A percentile compares a stretch with the other conserved stretches of the same genome.
Evolutionary conservation across 345 rosid species (phyloP).

Genomic region (Gossypium stocksii): DNA sequence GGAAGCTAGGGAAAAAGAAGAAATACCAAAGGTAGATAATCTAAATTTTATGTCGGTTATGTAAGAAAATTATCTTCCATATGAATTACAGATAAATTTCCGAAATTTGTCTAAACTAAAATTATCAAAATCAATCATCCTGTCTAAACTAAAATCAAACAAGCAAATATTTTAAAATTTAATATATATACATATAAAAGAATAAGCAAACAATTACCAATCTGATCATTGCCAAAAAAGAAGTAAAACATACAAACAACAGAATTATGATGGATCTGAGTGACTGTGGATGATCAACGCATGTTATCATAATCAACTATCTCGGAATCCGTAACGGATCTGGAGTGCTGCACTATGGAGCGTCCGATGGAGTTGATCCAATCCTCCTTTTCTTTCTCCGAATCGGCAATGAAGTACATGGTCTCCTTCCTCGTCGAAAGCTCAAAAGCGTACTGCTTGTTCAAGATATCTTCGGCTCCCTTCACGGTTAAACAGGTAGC

Average conservation of each 20-base stretch:
- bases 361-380: constrained; percentile 82
- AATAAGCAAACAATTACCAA: neutral
- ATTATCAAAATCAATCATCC: neutral
- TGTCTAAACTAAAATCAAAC: neutral
- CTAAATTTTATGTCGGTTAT: neutral
- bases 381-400: constrained; percentile 74
- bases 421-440: constrained; percentile 49
- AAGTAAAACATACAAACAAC: neutral
- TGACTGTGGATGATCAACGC: constrained; percentile 15
- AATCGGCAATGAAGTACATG: constrained; percentile 66
- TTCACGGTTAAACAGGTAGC: constrained; percentile 62
- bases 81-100: neutral
- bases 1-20: neutral
- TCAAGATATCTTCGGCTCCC: constrained; percentile 65
- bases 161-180: neutral
- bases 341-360: constrained; percentile 68
- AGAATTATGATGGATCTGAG: neutral
- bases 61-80: neutral
- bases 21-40: neutral
- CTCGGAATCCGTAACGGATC: constrained; percentile 68
- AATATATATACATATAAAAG: no score
- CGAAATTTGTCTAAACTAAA: neutral
- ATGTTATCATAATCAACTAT: constrained; percentile 56
- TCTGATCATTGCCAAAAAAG: neutral
- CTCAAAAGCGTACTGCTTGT: constrained; percentile 62